These are phyloP conservation scores for Malassezia cuniculi DNA, from an alignment of 1,284 basidiomycete species.

Conservation along the genomic window DNA sequence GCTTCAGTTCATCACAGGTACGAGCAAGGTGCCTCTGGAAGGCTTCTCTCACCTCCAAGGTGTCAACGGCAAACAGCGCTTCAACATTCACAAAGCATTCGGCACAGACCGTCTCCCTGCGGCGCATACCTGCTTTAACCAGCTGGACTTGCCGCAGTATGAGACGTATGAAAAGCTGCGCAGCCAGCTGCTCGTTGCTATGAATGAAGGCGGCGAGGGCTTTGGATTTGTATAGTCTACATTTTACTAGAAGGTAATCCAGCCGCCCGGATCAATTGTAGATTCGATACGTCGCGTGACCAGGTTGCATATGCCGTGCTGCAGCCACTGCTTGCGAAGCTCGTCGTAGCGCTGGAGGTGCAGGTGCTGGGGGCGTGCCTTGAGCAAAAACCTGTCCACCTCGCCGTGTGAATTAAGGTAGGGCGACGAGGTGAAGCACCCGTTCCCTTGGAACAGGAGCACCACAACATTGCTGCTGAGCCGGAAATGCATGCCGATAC, in stretches of 20 bases:
- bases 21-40: constrained; percentile 81
- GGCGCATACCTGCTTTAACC: constrained; percentile 66
- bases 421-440: constrained; percentile 74
- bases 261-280: constrained; percentile 69
- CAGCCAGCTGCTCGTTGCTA: constrained; percentile 26
- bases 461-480: constrained; percentile 82
- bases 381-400: constrained; percentile 78
- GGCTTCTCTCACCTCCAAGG: constrained; percentile 87
- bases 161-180: constrained; percentile 37
- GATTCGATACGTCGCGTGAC: constrained; percentile 74
- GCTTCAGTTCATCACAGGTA: constrained; percentile 76
- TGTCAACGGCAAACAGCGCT: constrained; percentile 83
- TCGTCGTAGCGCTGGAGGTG: constrained; percentile 83
- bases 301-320: constrained; percentile 75
- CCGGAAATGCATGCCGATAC: constrained; percentile 76
- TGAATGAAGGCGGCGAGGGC: constrained; percentile 43
- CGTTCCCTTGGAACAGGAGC: constrained; percentile 79
- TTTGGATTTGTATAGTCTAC: constrained; percentile 44
- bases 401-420: constrained; percentile 93
- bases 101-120: constrained; percentile 76
- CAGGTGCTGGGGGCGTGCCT: constrained; percentile 72
- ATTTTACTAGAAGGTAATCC: constrained; percentile 61
- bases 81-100: constrained; percentile 87
- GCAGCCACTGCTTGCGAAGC: constrained; percentile 74
- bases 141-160: constrained; percentile 45